These are phyloP conservation scores for Colletotrichum godetiae DNA, from an alignment of 2,329 filamentous ascomycete genomes.

Conservation along the genomic window DNA sequence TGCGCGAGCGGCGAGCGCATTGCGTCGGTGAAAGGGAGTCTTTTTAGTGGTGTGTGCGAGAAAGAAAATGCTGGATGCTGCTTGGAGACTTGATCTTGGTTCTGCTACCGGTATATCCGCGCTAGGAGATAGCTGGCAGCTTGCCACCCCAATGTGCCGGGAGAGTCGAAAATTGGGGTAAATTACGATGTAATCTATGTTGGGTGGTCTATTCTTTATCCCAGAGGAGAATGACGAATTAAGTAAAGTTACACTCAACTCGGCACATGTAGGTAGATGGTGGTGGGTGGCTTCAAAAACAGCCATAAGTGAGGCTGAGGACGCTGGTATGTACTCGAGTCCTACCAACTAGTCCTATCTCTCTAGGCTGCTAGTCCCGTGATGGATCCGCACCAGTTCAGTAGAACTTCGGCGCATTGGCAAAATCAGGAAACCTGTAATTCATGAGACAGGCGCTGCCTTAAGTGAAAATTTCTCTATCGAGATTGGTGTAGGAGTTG, in stretches of 20 bases:
- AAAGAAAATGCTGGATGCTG: not conserved
- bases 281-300: not conserved
- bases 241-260: no score
- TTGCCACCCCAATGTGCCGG: not conserved
- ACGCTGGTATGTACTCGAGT: not conserved
- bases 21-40: rapidly evolving
- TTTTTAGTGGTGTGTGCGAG: rapidly evolving
- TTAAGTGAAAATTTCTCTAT: no score
- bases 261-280: not conserved
- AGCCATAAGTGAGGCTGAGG: not conserved
- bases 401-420: not conserved
- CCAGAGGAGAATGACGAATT: no score
- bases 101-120: not conserved
- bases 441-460: not conserved
- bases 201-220: no score
- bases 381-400: not conserved
- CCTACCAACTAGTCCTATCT: not conserved
- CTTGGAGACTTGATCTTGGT: not conserved
- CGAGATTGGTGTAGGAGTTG: no score
- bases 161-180: not conserved
- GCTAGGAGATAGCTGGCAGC: not conserved
- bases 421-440: not conserved
- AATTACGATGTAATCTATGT: no score
- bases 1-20: not conserved
- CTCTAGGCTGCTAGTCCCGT: not conserved